Conservation (phyloP, 257 asterid species). For the Rauvolfia tetraphylla region DNA sequence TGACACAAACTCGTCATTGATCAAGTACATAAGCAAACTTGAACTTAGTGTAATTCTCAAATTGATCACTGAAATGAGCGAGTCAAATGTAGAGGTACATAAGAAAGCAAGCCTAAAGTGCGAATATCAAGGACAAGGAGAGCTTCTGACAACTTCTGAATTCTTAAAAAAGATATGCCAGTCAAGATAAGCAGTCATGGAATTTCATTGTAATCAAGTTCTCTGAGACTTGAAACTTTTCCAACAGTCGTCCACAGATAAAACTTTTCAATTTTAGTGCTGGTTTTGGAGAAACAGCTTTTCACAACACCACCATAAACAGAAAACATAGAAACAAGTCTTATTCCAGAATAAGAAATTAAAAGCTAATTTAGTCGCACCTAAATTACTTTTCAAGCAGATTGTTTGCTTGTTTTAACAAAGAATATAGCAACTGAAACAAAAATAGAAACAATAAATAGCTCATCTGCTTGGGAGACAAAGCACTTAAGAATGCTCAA, state of each 20-base stretch:
- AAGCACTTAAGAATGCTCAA: background rate
- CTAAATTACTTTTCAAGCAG: background rate
- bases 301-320: background rate
- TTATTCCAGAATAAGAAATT: background rate
- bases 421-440: background rate
- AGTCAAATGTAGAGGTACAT: background rate
- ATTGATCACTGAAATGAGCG: background rate
- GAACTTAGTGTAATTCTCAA: background rate
- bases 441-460: background rate
- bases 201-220: background rate
- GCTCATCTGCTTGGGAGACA: background rate
- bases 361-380: background rate
- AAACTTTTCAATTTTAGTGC: background rate
- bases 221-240: background rate
- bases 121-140: background rate
- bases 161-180: background rate
- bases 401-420: background rate
- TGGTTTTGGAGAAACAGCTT: background rate
- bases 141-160: background rate
- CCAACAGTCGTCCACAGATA: background rate
- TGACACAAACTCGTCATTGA: background rate
- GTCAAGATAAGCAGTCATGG: background rate
- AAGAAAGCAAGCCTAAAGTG: background rate
- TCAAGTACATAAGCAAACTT: constrained; percentile 2
- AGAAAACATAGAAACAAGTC: background rate